Conservation (phyloP, 2,329 filamentous ascomycete species). For the Shiraia sp. region DNA sequence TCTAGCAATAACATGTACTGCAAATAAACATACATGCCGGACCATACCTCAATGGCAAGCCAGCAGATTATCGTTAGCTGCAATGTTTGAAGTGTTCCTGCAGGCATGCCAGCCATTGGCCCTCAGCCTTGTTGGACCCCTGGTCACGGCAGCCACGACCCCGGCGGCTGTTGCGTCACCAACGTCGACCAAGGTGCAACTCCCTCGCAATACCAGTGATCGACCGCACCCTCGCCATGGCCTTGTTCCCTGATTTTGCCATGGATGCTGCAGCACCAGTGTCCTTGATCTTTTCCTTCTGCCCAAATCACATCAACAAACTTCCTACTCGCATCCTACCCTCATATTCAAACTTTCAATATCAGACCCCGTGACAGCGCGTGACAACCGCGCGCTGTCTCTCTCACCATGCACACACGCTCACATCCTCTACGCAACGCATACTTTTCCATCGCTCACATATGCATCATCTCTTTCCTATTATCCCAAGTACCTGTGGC, state of each 20-base stretch:
- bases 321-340: constrained; percentile 17
- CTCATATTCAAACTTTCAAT: constrained; percentile 13
- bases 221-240: constrained; percentile 7
- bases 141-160: constrained; percentile 18
- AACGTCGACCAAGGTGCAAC: constrained; percentile 21
- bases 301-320: constrained; percentile 10
- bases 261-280: constrained; percentile 13
- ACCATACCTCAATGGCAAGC: too few relatives aligned
- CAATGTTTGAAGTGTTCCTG: constrained; percentile 12
- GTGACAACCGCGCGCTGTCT: constrained; percentile 13
- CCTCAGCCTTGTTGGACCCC: constrained; percentile 19
- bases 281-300: constrained; percentile 9
- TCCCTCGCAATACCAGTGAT: constrained; percentile 26
- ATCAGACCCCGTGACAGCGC: constrained; percentile 17
- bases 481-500: constrained; percentile 24
- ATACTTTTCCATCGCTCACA: constrained; percentile 14
- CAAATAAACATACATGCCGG: too few relatives aligned
- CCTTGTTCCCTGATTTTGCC: constrained; percentile 26
- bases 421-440: constrained; percentile 7
- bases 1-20: too few relatives aligned
- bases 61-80: too few relatives aligned
- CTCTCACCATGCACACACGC: constrained; percentile 19
- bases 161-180: constrained; percentile 26
- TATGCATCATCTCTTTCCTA: constrained; percentile 29
- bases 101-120: constrained; percentile 16